Base-by-base conservation (phyloP, 768 basidiomycete genomes). In the Kwoniella sp. region DNA sequence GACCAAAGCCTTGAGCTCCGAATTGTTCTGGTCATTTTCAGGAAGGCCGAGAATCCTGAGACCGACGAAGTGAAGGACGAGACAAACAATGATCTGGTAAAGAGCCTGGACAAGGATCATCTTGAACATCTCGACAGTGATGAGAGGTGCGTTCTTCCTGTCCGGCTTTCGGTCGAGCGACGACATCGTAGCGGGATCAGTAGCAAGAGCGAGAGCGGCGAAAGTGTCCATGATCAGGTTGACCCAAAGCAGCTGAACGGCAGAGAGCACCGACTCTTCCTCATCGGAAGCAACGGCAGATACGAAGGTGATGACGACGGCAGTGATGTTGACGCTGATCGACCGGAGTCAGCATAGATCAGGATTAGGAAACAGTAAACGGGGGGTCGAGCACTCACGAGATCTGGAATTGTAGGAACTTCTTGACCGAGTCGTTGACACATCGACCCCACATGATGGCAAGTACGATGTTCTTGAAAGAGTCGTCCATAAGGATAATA, bases 371-470 rank as follows among this genome's bases (percentile, higher is more conserved):
- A 30, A 54, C 41, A 45, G 11, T 11, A 37, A 37, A 13, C 7
- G 12, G 34, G 34, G 31, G 29, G 8, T 20, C 20, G 20, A n/a
- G 34, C 1, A 68, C 65, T 63, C 41, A 69, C 67, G 74, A 75
- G 47, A 78, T 61, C 65, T 81, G 93, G 85, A 96, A 96, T 83
- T 97, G 95, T 65, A 99, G 78, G 83, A 98, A 99, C 83, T 98
- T 99, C 78, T 90, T 88, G 56, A 98, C 96, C 0, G 94, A 88
- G 75, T 99, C 96, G 80, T 97, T 99, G 68, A 99, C 95, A 74
- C 93, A 95, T 55, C 96, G 91, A 48, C 96, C 96, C 95, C 96
- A 98, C 85, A 96, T 93, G 73, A 98, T 96, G 61, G 96, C 96
- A 73, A 92, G 89, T 71, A 97, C 92, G 74, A 99, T 94, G 1